Conservation (phyloP, 805 yeast species). For the Wickerhamomyces chambardii region DNA sequence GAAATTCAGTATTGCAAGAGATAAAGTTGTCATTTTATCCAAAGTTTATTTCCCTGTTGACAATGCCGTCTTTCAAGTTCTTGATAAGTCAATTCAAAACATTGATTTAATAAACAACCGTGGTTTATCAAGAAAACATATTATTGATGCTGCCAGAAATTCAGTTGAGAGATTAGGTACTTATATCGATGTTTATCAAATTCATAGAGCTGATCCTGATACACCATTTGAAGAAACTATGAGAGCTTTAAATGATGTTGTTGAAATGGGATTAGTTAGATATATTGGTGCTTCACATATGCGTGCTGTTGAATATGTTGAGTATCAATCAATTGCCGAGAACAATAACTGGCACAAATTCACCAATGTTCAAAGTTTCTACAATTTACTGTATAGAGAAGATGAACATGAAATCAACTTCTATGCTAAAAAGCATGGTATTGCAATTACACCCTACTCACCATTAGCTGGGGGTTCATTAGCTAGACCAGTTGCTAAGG, state of each 20-base stretch:
- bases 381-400: slow-evolving; percentile 36
- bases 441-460: slow-evolving; percentile 54
- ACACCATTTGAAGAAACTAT: slow-evolving; percentile 39
- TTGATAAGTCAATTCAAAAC: no score
- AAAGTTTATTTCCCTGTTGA: slow-evolving; percentile 20
- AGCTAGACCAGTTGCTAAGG: slow-evolving; percentile 32
- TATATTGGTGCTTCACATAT: slow-evolving; percentile 60
- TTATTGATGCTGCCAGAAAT: slow-evolving; percentile 25
- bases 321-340: slow-evolving; percentile 48
- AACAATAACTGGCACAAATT: slow-evolving; percentile 48
- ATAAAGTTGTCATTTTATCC: slow-evolving; percentile 45
- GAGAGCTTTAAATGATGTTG: slow-evolving; percentile 46
- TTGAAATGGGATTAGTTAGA: slow-evolving; percentile 34
- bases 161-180: slow-evolving; percentile 41
- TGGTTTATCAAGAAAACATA: slow-evolving; percentile 38
- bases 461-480: slow-evolving; percentile 49
- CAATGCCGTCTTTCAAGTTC: no score
- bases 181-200: slow-evolving; percentile 43
- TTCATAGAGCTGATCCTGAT: slow-evolving; percentile 42
- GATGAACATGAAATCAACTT: slow-evolving; percentile 57
- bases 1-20: slow-evolving; percentile 39
- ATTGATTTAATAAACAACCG: slow-evolving; percentile 16
- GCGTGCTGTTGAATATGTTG: slow-evolving; percentile 45
- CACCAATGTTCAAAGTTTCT: slow-evolving; percentile 49
- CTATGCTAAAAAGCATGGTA: slow-evolving; percentile 40